Conservation (phyloP, 2,329 filamentous ascomycete genomes). For the Xylaria sp. region DNA sequence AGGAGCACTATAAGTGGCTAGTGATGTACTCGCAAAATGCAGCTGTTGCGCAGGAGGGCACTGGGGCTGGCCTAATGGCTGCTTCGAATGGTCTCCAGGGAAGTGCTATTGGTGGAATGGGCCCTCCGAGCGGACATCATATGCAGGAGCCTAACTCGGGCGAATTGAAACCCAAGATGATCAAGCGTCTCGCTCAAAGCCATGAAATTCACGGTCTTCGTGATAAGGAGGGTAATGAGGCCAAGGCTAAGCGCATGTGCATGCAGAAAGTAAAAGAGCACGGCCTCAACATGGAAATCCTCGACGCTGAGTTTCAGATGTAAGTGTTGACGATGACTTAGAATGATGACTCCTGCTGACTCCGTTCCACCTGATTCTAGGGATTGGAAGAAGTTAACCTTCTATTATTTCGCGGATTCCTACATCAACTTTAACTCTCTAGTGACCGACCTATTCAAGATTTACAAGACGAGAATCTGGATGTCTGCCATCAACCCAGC, state of each 20-base stretch:
- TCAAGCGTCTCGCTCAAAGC: constrained; percentile 91
- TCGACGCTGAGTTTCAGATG: constrained; percentile 99
- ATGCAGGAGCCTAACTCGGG: constrained; percentile 75
- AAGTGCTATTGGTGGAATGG: constrained; percentile 82
- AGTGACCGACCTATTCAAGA: constrained; percentile 97
- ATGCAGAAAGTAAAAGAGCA: constrained; percentile 97
- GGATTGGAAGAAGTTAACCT: constrained; percentile 99
- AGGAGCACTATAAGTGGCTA: constrained; percentile 97
- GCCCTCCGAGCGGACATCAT: constrained; percentile 77
- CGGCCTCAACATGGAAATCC: constrained; percentile 95
- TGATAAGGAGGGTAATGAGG: constrained; percentile 97
- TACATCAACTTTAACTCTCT: constrained; percentile 99
- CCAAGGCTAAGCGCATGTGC: constrained; percentile 95
- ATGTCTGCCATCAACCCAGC: constrained; percentile 99
- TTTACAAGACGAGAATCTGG: constrained; percentile 99
- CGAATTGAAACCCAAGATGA: constrained; percentile 94
- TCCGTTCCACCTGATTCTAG: constrained; percentile 58
- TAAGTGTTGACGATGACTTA: constrained; percentile 59
- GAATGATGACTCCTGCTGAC: constrained; percentile 42
- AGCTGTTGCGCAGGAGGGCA: constrained; percentile 68
- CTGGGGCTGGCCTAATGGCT: constrained; percentile 69
- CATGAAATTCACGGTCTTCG: constrained; percentile 90
- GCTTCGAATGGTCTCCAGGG: constrained; percentile 72
- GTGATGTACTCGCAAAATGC: constrained; percentile 97
- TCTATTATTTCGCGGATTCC: constrained; percentile 97